These are phyloP conservation scores for Phytophthora podocarpi DNA, from an alignment of 352 stramenopile genomes.

Conservation along the genomic window DNA sequence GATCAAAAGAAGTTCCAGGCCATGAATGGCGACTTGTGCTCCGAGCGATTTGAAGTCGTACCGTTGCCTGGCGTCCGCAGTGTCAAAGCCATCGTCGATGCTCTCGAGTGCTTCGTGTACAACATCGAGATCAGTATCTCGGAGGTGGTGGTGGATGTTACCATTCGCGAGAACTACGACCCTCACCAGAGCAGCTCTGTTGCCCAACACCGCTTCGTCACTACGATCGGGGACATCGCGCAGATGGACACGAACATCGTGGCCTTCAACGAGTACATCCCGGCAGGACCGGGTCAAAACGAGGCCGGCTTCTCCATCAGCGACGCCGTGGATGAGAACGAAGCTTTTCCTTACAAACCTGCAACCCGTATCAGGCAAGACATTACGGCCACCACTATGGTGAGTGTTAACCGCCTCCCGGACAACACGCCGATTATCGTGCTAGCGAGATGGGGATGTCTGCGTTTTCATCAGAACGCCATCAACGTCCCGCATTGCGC, in stretches of 20 bases:
- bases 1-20: conserved; percentile 48
- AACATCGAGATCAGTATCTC: conserved; percentile 59
- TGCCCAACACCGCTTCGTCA: conserved; percentile 43
- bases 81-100: conserved; percentile 45
- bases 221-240: conserved; percentile 28
- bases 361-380: conserved; percentile 35
- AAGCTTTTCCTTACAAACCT: conserved; percentile 43
- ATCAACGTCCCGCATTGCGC: conserved; percentile 19
- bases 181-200: conserved; percentile 23
- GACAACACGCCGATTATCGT: conserved; percentile 16
- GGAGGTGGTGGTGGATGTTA: conserved; percentile 48
- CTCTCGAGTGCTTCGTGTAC: conserved; percentile 44
- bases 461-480: conserved; percentile 20
- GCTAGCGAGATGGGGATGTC: conserved; percentile 28
- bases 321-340: conserved; percentile 49
- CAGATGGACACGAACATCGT: conserved; percentile 47
- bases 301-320: conserved; percentile 37
- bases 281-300: conserved; percentile 3
- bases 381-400: conserved; percentile 18
- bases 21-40: conserved; percentile 38
- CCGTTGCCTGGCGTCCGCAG: conserved; percentile 33
- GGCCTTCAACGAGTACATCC: conserved; percentile 38
- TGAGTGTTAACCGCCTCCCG: background rate
- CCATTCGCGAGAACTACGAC: conserved; percentile 55
- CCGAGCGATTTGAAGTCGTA: conserved; percentile 47